Conservation (phyloP, 805 yeast genomes). For the Wickerhamiella slavikovae region DNA sequence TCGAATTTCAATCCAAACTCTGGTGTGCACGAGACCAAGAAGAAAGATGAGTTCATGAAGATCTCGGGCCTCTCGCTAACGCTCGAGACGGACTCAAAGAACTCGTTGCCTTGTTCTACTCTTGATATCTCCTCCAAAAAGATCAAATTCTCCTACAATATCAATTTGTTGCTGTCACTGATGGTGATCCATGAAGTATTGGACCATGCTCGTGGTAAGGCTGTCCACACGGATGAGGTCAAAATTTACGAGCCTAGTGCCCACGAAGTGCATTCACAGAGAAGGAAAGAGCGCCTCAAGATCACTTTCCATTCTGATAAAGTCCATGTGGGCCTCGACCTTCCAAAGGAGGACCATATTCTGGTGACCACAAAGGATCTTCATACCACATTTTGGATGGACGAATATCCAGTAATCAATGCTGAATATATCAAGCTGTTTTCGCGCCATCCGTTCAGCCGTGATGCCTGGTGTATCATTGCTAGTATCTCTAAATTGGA, state of each 20-base stretch:
- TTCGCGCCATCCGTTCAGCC: slow-evolving; percentile 28
- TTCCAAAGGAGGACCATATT: slow-evolving; percentile 28
- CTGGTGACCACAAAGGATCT: slow-evolving; percentile 26
- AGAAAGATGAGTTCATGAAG: slow-evolving; percentile 3
- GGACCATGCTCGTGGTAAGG: slow-evolving; percentile 9
- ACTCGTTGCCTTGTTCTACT: slow-evolving; percentile 6
- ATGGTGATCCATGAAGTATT: slow-evolving; percentile 11
- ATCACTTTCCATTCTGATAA: no score
- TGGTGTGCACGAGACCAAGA: background rate
- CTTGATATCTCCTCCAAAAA: slow-evolving; percentile 5
- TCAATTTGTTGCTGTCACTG: slow-evolving; percentile 12
- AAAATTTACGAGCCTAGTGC: no score
- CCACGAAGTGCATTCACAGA: no score
- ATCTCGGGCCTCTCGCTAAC: slow-evolving; percentile 5
- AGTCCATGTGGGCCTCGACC: slow-evolving; percentile 18
- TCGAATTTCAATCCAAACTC: no score
- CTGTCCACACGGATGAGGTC: no score
- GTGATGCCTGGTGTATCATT: slow-evolving; percentile 20
- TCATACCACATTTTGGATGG: slow-evolving; percentile 13
- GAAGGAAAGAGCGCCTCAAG: no score
- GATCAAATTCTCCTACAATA: no score
- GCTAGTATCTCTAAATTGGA: slow-evolving; percentile 13
- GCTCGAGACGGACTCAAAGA: slow-evolving; percentile 3
- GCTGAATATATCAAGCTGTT: slow-evolving; percentile 25
- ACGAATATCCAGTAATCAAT: slow-evolving; percentile 14